Base-by-base conservation (phyloP, 805 yeast species). In the Kodamaea nitidulidarum region DNA sequence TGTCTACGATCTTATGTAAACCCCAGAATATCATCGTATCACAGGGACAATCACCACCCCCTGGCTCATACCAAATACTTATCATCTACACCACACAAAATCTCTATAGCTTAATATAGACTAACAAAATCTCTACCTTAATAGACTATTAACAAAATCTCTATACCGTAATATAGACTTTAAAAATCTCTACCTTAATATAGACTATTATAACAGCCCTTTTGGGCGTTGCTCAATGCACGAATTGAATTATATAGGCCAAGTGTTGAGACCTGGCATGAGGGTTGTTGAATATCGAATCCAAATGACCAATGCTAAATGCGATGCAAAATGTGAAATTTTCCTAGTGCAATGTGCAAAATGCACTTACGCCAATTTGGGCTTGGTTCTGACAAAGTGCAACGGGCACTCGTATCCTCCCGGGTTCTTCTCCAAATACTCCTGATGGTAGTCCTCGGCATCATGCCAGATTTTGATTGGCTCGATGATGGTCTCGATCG, bases 371-470 rank as follows among this genome's bases (percentile, higher is more conserved):
- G 14, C 18, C 21, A 21, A 21, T 18, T 73, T 74, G 31, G 84
- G 83, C 48, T 61, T 58, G 4, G 79, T 73, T 64, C 98, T 80
- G 39, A 86, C 58, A 50, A 74, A 88, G 56, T 91, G 98, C 3
- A 91, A 80, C 15, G 96, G 91, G 58, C 98, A 91, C 43, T 84
- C 86, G 60, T 90, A 88, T 4, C 97, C 97, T 4, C 66, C 61
- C 2, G 96, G 95, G 58, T 91, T 88, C 53, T 78, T 80, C 41
- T 73, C 72, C 51, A 91, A 69, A 58, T 93, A 91, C 45, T 73
- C 55, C 58, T 91, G 98, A 60, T 91, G 98, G 59, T 90, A 91
- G 26, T 81, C 90, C 62, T 91, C 98, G n/a, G 97, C 98, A 56
- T 90, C 96, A 68, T 81, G 83, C 72, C 86, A 93, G 43, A 69